phyloP scores from a whole-genome alignment of 768 basidiomycete species.

The Amanita muscaria region DNA sequence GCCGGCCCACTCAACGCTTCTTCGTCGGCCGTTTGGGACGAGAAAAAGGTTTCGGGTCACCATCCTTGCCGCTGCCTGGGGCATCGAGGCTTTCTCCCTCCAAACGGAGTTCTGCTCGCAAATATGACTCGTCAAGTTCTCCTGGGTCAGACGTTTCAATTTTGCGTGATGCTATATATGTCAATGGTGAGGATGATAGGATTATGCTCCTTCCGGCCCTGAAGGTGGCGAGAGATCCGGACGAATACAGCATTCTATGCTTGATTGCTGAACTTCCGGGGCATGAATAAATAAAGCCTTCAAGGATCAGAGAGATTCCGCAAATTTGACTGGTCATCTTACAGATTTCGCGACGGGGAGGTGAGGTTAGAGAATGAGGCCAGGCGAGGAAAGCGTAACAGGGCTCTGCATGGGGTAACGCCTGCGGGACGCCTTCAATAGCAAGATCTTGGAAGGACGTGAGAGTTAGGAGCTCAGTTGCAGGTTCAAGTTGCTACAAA shows the following conservation, averaged over 20 bases:
- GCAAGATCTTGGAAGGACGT: conserved; percentile 29
- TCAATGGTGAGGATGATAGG: conserved; percentile 30
- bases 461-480: conserved; percentile 51
- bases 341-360: conserved; percentile 55
- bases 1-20: conserved; percentile 24
- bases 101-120: conserved; percentile 50
- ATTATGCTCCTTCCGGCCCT: conserved; percentile 46
- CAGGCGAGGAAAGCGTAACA: conserved; percentile 65
- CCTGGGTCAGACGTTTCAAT: conserved; percentile 76
- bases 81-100: conserved; percentile 1
- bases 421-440: conserved; percentile 35
- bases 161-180: conserved; percentile 44
- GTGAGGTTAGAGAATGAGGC: conserved; percentile 33
- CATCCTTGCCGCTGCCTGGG: neutral
- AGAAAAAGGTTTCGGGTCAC: conserved; percentile 48
- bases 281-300: conserved; percentile 91
- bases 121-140: conserved; percentile 58
- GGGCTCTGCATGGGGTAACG: conserved; percentile 51
- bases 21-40: conserved; percentile 62
- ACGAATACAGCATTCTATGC: conserved; percentile 84
- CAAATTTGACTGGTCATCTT: conserved; percentile 13
- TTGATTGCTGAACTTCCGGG: conserved; percentile 76
- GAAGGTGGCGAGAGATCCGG: conserved; percentile 50
- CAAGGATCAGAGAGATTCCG: neutral
- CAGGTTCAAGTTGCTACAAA: conserved; percentile 54